A percentile compares a stretch with the other conserved stretches of the same genome.
Conservation (phyloP, 129 eudicot species). For the Arctium lappa region DNA sequence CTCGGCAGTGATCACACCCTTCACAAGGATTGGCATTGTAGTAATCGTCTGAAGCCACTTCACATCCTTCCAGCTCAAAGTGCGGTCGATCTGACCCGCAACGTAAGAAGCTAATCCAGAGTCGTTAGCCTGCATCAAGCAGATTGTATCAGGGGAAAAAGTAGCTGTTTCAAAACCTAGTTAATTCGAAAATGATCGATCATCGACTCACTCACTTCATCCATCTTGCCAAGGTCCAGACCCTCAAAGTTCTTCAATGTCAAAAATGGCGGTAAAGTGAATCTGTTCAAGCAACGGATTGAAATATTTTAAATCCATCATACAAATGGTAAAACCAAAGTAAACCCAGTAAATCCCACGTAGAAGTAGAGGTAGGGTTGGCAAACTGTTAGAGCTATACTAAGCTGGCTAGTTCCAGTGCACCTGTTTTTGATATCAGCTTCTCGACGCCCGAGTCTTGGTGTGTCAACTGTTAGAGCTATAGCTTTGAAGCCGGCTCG, state of each 20-base stretch:
- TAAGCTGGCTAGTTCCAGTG: neutral
- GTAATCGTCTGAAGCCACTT: constrained; percentile 76
- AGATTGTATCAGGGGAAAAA: neutral
- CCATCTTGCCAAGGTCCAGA: constrained; percentile 80
- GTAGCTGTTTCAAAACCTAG: neutral
- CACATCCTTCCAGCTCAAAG: constrained; percentile 89
- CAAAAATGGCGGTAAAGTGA: constrained; percentile 65
- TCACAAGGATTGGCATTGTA: constrained; percentile 62
- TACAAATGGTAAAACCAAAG: neutral
- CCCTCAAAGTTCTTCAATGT: constrained; percentile 84
- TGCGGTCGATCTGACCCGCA: constrained; percentile 86
- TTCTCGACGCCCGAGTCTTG: constrained; percentile 82
- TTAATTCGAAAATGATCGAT: neutral
- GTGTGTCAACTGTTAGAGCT: constrained; percentile 85
- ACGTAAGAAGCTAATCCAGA: constrained; percentile 86
- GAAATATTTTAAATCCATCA: neutral
- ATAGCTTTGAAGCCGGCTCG: constrained; percentile 84
- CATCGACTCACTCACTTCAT: constrained; percentile 68
- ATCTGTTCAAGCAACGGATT: constrained; percentile 35
- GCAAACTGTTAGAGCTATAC: neutral
- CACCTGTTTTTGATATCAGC: constrained; percentile 87
- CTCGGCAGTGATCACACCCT: constrained; percentile 84
- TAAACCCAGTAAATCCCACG: neutral
- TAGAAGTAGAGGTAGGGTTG: too few species aligned
- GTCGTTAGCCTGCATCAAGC: constrained; percentile 58